Base-by-base conservation (phyloP, 371 early-diverging fungal species). In the Lichtheimia ramosa region DNA sequence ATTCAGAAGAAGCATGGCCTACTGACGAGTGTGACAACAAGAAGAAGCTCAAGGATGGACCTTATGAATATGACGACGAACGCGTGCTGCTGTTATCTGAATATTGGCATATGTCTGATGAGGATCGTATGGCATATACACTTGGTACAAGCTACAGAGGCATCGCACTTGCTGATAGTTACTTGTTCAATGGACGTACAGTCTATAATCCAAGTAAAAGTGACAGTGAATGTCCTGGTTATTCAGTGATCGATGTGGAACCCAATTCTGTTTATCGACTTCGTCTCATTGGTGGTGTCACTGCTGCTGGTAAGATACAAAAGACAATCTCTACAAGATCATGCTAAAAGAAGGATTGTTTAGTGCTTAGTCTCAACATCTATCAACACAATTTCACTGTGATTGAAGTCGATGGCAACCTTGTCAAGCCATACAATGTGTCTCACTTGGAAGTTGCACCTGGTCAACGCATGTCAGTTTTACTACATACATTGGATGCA, bases 111-210 rank as follows among this genome's bases (percentile, higher is more conserved):
- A 27, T 56, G 53, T 49, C 61, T 25, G 65, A 54, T 12, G 27
- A 65, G 6, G 54, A 56, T 2, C 56, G 62, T 21, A 70, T 66
- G 50, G 49, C 56, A 1, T 71, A 61, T 48, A 5, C 69, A 0
- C 40, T 73, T 51, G 70, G 79, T 3, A 58, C 69, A 5, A 50
- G 63, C 15, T 78, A 70, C 42, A 53, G 21, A 4, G 53, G 60
- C 50, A 53, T 73, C 16, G 58, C 62, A 7, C 68, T 64, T 16
- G 66, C 79, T 1, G 70, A 75, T 15, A 77, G 75, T 51, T 51
- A 74, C 25, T 54, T 80, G 50, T 69, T 80, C 24, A 80, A 80
- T 54, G 80, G 80, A n/a, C 66, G 53, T 3, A 67, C 71, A 0
- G 25, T 75, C 1, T 55, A 65, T 27, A 49, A 64, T 51, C 34